Conservation (phyloP, 768 basidiomycete genomes). For the Sporobolomyces roseus region DNA sequence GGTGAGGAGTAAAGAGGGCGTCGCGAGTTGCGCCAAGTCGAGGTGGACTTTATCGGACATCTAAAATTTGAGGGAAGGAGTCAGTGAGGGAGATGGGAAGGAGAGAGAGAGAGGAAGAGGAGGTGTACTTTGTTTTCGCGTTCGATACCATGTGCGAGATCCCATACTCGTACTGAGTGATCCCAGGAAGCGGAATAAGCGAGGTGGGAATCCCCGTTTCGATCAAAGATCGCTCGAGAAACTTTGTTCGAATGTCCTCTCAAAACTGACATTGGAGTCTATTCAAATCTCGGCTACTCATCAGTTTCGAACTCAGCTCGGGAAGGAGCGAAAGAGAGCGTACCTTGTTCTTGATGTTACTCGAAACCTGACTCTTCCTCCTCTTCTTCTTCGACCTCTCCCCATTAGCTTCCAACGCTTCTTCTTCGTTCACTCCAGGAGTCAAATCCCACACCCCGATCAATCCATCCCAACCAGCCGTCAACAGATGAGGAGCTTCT, state of each 20-base stretch:
- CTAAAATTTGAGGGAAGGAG: neutral
- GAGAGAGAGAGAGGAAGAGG: neutral
- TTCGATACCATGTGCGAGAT: slow-evolving; percentile 62
- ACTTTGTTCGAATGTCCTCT: slow-evolving; percentile 80
- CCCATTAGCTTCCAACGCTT: slow-evolving; percentile 48
- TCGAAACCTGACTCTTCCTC: slow-evolving; percentile 55
- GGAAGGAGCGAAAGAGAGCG: slow-evolving; percentile 10
- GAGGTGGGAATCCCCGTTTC: slow-evolving; percentile 40
- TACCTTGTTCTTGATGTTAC: slow-evolving; percentile 56
- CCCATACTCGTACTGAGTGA: slow-evolving; percentile 76
- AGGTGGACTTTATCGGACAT: slow-evolving; percentile 49
- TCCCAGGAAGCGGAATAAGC: slow-evolving; percentile 84
- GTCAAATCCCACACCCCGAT: slow-evolving; percentile 76
- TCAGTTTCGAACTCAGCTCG: neutral
- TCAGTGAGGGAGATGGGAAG: neutral
- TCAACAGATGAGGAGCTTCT: slow-evolving; percentile 63
- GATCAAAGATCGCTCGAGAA: slow-evolving; percentile 63
- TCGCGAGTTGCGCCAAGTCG: slow-evolving; percentile 49
- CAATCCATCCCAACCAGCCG: slow-evolving; percentile 80
- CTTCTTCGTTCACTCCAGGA: slow-evolving; percentile 63
- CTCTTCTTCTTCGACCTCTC: slow-evolving; percentile 60
- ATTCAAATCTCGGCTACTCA: neutral
- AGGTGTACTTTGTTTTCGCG: slow-evolving; percentile 48
- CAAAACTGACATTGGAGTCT: slow-evolving; percentile 66
- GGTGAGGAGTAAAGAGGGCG: slow-evolving; percentile 47